Conservation (phyloP, 2,329 filamentous ascomycete species). For the Calonectria crousiana region DNA sequence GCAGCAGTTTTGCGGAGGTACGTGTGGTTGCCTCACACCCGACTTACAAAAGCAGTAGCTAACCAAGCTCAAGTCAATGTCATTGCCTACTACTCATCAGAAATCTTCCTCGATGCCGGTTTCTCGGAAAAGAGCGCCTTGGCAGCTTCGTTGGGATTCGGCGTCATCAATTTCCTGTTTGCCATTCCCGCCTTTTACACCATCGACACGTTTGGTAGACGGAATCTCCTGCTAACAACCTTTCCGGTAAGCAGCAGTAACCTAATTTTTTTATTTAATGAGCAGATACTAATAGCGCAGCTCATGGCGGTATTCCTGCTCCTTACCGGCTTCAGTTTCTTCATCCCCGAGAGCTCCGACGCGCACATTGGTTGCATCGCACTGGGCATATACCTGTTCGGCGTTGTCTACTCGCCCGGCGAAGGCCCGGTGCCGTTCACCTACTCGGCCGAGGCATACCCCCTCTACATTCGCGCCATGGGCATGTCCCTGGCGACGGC, state of each 20-base stretch:
- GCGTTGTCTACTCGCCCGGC: constrained; percentile 48
- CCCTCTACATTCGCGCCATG: constrained; percentile 49
- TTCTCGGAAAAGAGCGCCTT: constrained; percentile 41
- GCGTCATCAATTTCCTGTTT: constrained; percentile 73
- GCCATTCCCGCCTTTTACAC: constrained; percentile 47
- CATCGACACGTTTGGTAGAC: constrained; percentile 73
- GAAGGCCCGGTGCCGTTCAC: constrained; percentile 50
- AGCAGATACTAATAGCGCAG: not conserved
- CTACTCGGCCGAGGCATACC: constrained; percentile 50
- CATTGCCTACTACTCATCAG: constrained; percentile 45
- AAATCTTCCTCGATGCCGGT: constrained; percentile 38
- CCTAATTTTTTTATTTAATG: not conserved
- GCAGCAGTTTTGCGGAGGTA: constrained; percentile 69
- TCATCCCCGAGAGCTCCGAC: constrained; percentile 38
- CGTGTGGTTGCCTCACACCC: not conserved
- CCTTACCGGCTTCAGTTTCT: constrained; percentile 51
- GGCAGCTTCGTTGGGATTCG: constrained; percentile 46
- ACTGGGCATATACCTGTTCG: constrained; percentile 48
- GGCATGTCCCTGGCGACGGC: constrained; percentile 50
- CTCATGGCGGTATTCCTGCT: constrained; percentile 68
- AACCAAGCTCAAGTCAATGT: constrained; percentile 28
- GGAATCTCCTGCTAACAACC: constrained; percentile 60
- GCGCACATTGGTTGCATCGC: constrained; percentile 45
- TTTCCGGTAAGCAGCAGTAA: constrained; percentile 37
- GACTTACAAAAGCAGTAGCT: not conserved